A percentile compares a stretch with the other conserved stretches of the same genome.
phyloP scores from a whole-genome alignment of 257 asterid genomes.

The Solanum neorickii region DNA sequence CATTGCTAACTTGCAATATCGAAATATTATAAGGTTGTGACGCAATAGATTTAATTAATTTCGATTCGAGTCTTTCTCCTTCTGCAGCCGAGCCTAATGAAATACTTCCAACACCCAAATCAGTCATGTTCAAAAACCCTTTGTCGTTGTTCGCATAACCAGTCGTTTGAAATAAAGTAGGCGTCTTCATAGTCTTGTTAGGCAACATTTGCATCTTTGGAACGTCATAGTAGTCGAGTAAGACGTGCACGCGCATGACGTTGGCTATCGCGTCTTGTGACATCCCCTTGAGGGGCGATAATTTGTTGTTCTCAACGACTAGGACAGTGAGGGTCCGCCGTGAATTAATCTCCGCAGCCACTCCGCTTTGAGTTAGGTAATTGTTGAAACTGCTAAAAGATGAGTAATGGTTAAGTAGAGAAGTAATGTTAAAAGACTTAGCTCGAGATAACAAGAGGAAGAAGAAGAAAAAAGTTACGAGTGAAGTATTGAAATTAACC shows the following conservation, averaged over 20 bases:
- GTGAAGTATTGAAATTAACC: conserved; percentile 14
- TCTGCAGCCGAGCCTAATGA: conserved; percentile 29
- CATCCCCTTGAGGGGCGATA: conserved; percentile 21
- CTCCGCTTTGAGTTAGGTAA: conserved; percentile 38
- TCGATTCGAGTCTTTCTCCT: conserved; percentile 24
- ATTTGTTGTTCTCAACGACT: conserved; percentile 27
- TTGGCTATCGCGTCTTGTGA: conserved; percentile 4
- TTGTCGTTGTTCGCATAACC: conserved; percentile 38
- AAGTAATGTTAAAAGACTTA: conserved; percentile 46
- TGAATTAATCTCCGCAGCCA: conserved; percentile 30
- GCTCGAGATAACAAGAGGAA: conserved; percentile 13
- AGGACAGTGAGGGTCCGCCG: conserved; percentile 44
- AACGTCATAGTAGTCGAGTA: conserved; percentile 52
- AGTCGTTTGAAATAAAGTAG: conserved; percentile 40
- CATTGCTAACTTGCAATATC: conserved; percentile 32
- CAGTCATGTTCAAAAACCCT: conserved; percentile 40
- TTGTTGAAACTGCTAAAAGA: conserved; percentile 41
- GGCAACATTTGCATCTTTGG: conserved; percentile 18
- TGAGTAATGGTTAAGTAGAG: conserved; percentile 22
- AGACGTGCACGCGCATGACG: conserved; percentile 35
- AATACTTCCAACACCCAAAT: background rate
- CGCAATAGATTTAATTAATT: conserved; percentile 21
- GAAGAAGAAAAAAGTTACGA: conserved; percentile 21
- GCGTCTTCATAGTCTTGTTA: conserved; percentile 6
- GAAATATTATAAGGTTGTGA: conserved; percentile 42